Conservation (phyloP, 1,284 basidiomycete species). For the Sanghuangporus sanghuang region DNA sequence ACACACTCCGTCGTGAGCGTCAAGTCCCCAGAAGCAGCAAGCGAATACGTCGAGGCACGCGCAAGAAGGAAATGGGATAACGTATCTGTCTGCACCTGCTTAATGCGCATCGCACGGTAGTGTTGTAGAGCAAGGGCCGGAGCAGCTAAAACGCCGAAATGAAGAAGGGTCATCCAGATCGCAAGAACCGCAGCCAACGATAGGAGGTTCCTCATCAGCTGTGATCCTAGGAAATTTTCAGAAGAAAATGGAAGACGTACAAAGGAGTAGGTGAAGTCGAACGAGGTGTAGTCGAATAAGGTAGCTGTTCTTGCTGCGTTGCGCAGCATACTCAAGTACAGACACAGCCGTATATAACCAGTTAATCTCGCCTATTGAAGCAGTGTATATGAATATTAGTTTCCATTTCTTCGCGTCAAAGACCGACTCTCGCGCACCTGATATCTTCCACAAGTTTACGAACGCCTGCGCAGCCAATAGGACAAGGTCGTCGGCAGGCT, state of each 20-base stretch:
- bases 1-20: slow-evolving; percentile 67
- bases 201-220: background rate
- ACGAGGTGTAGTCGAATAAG: slow-evolving; percentile 70
- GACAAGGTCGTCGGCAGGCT: slow-evolving; percentile 82
- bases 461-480: slow-evolving; percentile 68
- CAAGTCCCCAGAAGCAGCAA: slow-evolving; percentile 65
- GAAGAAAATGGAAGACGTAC: slow-evolving; percentile 34
- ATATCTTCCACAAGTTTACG: slow-evolving; percentile 56
- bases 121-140: slow-evolving; percentile 68
- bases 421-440: slow-evolving; percentile 10
- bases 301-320: slow-evolving; percentile 74
- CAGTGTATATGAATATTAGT: background rate
- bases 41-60: slow-evolving; percentile 74
- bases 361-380: slow-evolving; percentile 39
- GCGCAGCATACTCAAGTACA: slow-evolving; percentile 66
- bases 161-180: background rate
- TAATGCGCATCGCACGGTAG: slow-evolving; percentile 69
- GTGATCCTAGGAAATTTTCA: no score
- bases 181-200: background rate
- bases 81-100: slow-evolving; percentile 82
- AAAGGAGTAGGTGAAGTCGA: slow-evolving; percentile 73
- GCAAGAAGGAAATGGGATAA: slow-evolving; percentile 76
- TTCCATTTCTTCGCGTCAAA: background rate
- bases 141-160: slow-evolving; percentile 43
- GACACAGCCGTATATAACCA: slow-evolving; percentile 59